Percentiles rank a stretch among this genome's conserved stretches.
phyloP scores from a whole-genome alignment of 139 green algal genomes.

The Chlamydomonas applanata region DNA sequence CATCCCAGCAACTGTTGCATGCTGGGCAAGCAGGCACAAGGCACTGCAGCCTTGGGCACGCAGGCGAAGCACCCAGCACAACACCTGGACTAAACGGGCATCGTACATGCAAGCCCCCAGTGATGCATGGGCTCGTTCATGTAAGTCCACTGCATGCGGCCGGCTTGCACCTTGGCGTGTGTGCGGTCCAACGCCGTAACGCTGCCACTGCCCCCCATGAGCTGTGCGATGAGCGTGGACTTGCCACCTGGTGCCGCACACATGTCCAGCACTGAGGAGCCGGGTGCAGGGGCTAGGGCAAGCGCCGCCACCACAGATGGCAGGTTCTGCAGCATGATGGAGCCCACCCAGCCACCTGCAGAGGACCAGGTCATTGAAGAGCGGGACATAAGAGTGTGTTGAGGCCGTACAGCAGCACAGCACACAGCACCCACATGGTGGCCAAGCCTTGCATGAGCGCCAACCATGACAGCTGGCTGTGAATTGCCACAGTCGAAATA shows the following conservation, averaged over 20 bases:
- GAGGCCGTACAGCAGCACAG: neutral
- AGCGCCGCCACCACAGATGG: slow-evolving; percentile 65
- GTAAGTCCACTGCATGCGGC: too few relatives aligned
- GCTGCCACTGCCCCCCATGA: slow-evolving; percentile 74
- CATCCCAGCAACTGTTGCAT: too few relatives aligned
- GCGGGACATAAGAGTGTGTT: neutral
- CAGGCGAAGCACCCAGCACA: too few relatives aligned
- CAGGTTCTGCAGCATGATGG: slow-evolving; percentile 82
- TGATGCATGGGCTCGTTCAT: too few relatives aligned
- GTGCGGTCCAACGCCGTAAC: slow-evolving; percentile 79
- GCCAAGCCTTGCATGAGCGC: too few relatives aligned
- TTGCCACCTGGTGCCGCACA: slow-evolving; percentile 90
- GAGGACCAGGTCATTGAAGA: neutral
- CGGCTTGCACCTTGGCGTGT: slow-evolving; percentile 68
- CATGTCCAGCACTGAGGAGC: slow-evolving; percentile 84
- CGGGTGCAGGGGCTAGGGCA: slow-evolving; percentile 58
- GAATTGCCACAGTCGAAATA: too few relatives aligned
- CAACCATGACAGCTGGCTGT: too few relatives aligned
- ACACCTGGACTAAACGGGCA: too few relatives aligned
- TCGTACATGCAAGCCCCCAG: too few relatives aligned
- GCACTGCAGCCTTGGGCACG: too few relatives aligned
- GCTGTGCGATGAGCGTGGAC: slow-evolving; percentile 80
- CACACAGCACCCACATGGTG: too few relatives aligned
- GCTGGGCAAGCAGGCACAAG: neutral
- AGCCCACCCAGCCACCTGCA: slow-evolving; percentile 18